Conservation (phyloP, 805 yeast species). For the Phaffomyces opuntiae region DNA sequence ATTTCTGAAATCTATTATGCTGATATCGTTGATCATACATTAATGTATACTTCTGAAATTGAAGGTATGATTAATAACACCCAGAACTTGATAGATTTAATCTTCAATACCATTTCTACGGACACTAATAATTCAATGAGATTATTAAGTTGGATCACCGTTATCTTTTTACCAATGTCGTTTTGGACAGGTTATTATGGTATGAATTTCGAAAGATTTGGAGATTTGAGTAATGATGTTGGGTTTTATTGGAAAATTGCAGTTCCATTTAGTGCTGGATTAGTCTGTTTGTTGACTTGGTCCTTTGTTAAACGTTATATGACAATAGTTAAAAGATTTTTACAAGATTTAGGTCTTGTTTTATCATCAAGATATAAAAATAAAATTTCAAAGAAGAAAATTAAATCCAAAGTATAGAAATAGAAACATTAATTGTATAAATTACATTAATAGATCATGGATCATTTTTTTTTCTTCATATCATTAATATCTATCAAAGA, state of each 20-base stretch:
- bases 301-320: conserved; percentile 11
- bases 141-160: conserved; percentile 47
- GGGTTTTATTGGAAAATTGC: conserved; percentile 24
- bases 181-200: conserved; percentile 58
- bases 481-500: not conserved
- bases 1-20: conserved; percentile 40
- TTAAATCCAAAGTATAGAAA: not conserved
- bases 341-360: not conserved
- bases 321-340: conserved; percentile 6
- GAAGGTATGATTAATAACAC: conserved; percentile 47
- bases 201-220: conserved; percentile 35
- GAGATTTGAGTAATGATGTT: conserved; percentile 27
- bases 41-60: conserved; percentile 44
- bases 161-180: conserved; percentile 49
- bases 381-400: too few relatives aligned
- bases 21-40: conserved; percentile 51
- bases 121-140: conserved; percentile 50
- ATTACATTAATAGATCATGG: not conserved
- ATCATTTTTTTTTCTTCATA: not conserved
- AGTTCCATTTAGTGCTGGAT: conserved; percentile 31
- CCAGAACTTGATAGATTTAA: conserved; percentile 42
- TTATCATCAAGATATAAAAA: not conserved
- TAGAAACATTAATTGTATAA: not conserved
- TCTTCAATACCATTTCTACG: conserved; percentile 51
- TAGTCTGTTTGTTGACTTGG: conserved; percentile 32